phyloP scores from a whole-genome alignment of 2,329 filamentous ascomycete genomes.

The Talaromyces sp. region DNA sequence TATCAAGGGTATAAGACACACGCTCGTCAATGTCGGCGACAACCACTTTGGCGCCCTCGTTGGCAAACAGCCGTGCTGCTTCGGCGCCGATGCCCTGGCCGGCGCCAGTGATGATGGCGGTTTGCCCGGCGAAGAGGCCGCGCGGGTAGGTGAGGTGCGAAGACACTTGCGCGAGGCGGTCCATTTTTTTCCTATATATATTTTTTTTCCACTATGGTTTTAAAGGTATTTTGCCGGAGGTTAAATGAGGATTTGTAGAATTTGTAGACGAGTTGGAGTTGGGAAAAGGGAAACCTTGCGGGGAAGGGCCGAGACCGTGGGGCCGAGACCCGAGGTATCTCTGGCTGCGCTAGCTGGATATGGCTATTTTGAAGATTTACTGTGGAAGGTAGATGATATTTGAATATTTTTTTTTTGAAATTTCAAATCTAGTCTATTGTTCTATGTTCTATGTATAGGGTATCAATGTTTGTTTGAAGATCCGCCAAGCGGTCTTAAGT shows the following conservation, averaged over 20 bases:
- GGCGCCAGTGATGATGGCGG: conserved; percentile 80
- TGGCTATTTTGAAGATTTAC: background rate
- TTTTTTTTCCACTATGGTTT: too few species aligned
- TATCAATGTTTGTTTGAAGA: background rate
- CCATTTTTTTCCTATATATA: conserved; percentile 24
- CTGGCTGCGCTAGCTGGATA: background rate
- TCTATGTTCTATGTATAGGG: background rate
- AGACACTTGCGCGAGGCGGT: conserved; percentile 64
- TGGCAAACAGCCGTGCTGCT: conserved; percentile 73
- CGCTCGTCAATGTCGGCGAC: conserved; percentile 75
- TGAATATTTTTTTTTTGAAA: background rate
- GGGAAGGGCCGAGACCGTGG: background rate
- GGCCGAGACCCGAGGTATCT: background rate
- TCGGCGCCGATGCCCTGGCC: conserved; percentile 88
- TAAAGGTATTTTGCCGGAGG: too few species aligned
- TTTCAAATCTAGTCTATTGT: background rate
- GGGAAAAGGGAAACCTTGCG: background rate
- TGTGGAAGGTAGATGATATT: background rate
- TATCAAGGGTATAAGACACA: conserved; percentile 42
- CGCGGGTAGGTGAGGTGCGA: conserved; percentile 76
- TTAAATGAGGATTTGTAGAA: background rate
- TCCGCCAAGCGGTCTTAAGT: background rate
- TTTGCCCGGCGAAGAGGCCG: conserved; percentile 72
- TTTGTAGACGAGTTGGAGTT: background rate
- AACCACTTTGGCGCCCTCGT: conserved; percentile 80